Evolutionary conservation across 352 stramenopile genomes (phyloP), one percentile per base, ranked within the genome.

Genomic region (Halophytophthora batemanensis): DNA sequence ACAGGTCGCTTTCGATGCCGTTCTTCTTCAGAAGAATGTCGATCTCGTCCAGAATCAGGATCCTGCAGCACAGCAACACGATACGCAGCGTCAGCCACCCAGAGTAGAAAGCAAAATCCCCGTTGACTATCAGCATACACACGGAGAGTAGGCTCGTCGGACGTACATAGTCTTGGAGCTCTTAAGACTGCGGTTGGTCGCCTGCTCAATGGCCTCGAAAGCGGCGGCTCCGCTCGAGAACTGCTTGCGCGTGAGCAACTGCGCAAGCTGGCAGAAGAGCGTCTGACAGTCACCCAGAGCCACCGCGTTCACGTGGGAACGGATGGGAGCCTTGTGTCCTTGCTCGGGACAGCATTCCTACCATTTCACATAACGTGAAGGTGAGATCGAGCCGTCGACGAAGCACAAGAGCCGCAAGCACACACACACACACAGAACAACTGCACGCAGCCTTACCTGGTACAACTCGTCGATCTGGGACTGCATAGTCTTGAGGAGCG

Each of bases 41-140:
- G 40, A 94, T 91, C 59, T 94, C 84, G 60, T 94, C 84, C 52
- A 94, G 50, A 22, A 93, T 64, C 13, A 94, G 65, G 13, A 94
- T 69, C 50, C 71, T 85, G 36, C 1, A 31, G 22, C 22, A 49
- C 18, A 46, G 29, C 18, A 54, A 17, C 28, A 46, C 19, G 3
- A 46, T 5, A 10, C 8, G 25, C 33, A 40, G 22, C 8, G 17
- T 34, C 23, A 50, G 43, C 33, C 7, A 19, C 29, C 39, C 18
- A 49, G 23, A 21, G 33, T 17, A 2, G 36, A n/a, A 42, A 23
- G 10, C 15, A 11, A 4, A 4, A 31, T 4, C 25, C 8, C 25
- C 25, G 25, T 8, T 8, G 4, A 31, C 8, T 35, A 28, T 34
- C 17, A 31, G 13, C 18, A 7, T 19, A 17, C 12, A 31, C 7